Conservation (phyloP, 129 eudicot genomes). For the Saposhnikovia divaricata region DNA sequence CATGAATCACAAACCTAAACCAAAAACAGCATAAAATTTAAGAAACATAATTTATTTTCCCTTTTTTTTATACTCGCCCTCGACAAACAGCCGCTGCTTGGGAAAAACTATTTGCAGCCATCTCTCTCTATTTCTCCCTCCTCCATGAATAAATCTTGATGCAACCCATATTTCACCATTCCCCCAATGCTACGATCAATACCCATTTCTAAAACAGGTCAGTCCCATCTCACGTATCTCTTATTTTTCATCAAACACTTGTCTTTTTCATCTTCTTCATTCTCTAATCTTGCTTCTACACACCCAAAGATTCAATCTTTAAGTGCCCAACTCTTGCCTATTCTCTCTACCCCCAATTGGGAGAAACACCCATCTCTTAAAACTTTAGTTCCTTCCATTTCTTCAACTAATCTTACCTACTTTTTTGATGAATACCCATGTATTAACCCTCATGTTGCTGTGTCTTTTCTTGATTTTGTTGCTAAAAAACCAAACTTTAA, state of each 20-base stretch:
- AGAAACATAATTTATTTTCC: too few relatives aligned
- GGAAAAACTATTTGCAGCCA: background rate
- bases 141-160: background rate
- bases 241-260: slow-evolving; percentile 18
- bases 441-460: slow-evolving; percentile 56
- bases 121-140: background rate
- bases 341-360: slow-evolving; percentile 57
- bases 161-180: background rate
- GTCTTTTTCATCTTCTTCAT: slow-evolving; percentile 14
- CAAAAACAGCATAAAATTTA: too few relatives aligned
- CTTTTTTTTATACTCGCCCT: background rate
- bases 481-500: slow-evolving; percentile 40
- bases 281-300: slow-evolving; percentile 13
- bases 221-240: slow-evolving; percentile 9
- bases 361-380: slow-evolving; percentile 48
- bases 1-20: too few relatives aligned
- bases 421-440: slow-evolving; percentile 41
- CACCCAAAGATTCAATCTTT: slow-evolving; percentile 17
- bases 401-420: slow-evolving; percentile 39
- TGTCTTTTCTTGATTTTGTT: slow-evolving; percentile 36
- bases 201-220: slow-evolving; percentile 27
- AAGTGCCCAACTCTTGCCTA: slow-evolving; percentile 26
- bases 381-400: slow-evolving; percentile 35
- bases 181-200: slow-evolving; percentile 38
- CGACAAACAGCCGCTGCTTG: background rate